Percentiles rank a stretch among this genome's conserved stretches.
phyloP scores from a whole-genome alignment of 495 filamentous ascomycete genomes.

The Bacidia gigantensis region DNA sequence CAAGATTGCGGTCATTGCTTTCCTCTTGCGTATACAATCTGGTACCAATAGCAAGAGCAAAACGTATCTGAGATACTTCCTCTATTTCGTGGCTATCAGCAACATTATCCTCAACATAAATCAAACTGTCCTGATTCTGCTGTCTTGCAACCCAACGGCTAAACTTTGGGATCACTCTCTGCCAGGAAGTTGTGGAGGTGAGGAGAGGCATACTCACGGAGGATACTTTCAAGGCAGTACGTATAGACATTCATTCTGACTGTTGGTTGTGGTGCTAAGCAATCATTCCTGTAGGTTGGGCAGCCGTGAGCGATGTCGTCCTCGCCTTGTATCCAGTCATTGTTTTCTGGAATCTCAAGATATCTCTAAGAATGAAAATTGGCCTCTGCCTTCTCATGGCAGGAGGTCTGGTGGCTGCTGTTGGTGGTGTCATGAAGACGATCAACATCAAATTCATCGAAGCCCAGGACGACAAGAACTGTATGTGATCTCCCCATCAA shows the following conservation, averaged over 20 bases:
- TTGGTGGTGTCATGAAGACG: conserved; percentile 1
- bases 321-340: neutral
- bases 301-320: neutral
- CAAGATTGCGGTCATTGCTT: neutral
- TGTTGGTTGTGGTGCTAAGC: neutral
- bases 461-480: neutral
- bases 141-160: neutral
- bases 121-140: neutral
- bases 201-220: neutral
- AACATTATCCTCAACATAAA: neutral
- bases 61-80: neutral
- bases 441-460: conserved; percentile 4
- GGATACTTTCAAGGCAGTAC: conserved; percentile 4
- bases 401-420: neutral
- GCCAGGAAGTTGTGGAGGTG: neutral
- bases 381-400: conserved; percentile 3
- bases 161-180: neutral
- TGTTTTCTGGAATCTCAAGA: neutral
- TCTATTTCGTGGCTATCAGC: neutral
- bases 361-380: neutral
- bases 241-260: neutral
- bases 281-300: neutral
- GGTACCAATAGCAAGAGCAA: neutral
- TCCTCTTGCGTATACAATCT: neutral
- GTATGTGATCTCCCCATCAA: neutral